A percentile compares a stretch with the other conserved stretches of the same genome.
Evolutionary conservation across 768 basidiomycete species (phyloP).

Genomic region (Mycena venus): DNA sequence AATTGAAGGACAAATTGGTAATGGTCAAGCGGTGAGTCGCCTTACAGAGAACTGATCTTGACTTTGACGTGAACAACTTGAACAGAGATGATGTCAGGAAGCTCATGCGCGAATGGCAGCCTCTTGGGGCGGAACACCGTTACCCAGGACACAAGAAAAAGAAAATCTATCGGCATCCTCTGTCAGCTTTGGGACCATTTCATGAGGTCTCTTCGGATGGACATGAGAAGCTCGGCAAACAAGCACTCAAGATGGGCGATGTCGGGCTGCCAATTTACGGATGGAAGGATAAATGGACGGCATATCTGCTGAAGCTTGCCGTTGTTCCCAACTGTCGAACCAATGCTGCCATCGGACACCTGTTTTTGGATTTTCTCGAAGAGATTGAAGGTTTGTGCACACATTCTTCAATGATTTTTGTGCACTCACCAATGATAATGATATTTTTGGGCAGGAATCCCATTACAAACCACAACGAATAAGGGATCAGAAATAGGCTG

Average conservation of each 20-base stretch:
- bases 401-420: too few relatives aligned
- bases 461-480: not conserved
- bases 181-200: not conserved
- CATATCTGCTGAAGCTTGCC: not conserved
- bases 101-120: not conserved
- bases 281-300: not conserved
- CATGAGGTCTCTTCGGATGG: not conserved
- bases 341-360: conserved; percentile 28
- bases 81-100: not conserved
- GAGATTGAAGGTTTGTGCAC: conserved; percentile 9
- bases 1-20: not conserved
- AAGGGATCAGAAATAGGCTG: not conserved
- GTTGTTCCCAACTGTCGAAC: conserved; percentile 36
- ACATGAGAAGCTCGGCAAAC: too few relatives aligned
- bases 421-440: not conserved
- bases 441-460: not conserved
- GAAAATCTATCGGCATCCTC: not conserved
- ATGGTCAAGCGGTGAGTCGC: not conserved
- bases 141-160: not conserved
- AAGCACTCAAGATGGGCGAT: too few relatives aligned
- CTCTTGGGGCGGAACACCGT: not conserved
- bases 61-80: not conserved
- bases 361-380: conserved; percentile 35
- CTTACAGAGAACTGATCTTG: not conserved
- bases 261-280: too few relatives aligned